A percentile compares a stretch with the other conserved stretches of the same genome.
These are phyloP conservation scores for Globisporangium radiosum DNA, from an alignment of 352 stramenopile genomes.

Conservation along the genomic window DNA sequence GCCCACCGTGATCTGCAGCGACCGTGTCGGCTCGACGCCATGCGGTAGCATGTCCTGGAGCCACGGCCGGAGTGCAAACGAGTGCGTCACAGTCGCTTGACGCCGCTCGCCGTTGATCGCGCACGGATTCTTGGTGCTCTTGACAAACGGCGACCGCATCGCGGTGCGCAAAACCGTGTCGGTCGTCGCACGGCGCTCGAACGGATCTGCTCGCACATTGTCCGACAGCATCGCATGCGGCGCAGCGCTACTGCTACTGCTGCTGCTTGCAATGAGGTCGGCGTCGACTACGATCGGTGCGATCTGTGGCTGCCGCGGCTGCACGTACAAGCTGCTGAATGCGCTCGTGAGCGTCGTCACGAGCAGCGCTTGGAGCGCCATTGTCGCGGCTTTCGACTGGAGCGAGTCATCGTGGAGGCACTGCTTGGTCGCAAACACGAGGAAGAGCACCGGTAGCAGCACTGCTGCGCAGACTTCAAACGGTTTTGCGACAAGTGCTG, in stretches of 20 bases:
- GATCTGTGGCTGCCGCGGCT: constrained; percentile 18
- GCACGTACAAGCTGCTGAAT: constrained; percentile 44
- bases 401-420: constrained; percentile 39
- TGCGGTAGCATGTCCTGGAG: constrained; percentile 24
- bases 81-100: constrained; percentile 24
- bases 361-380: constrained; percentile 19
- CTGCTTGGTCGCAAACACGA: constrained; percentile 30
- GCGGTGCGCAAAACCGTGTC: constrained; percentile 33
- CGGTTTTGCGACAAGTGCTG: constrained; percentile 26
- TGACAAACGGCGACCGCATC: constrained; percentile 20
- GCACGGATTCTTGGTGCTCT: constrained; percentile 15
- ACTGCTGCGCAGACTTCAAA: constrained; percentile 32
- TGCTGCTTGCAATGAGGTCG: constrained; percentile 17
- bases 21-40: constrained; percentile 10
- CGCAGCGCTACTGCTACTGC: background rate
- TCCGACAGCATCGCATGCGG: background rate
- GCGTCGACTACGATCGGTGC: constrained; percentile 21
- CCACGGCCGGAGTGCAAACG: constrained; percentile 29
- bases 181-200: constrained; percentile 14
- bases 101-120: constrained; percentile 22
- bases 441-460: constrained; percentile 34
- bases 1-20: constrained; percentile 13
- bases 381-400: constrained; percentile 21
- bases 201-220: constrained; percentile 5
- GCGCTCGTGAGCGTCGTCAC: constrained; percentile 32